Evolutionary conservation across 2,329 filamentous ascomycete species (phyloP), one percentile per base, ranked within the genome.

Genomic region (Fusarium setosum): DNA sequence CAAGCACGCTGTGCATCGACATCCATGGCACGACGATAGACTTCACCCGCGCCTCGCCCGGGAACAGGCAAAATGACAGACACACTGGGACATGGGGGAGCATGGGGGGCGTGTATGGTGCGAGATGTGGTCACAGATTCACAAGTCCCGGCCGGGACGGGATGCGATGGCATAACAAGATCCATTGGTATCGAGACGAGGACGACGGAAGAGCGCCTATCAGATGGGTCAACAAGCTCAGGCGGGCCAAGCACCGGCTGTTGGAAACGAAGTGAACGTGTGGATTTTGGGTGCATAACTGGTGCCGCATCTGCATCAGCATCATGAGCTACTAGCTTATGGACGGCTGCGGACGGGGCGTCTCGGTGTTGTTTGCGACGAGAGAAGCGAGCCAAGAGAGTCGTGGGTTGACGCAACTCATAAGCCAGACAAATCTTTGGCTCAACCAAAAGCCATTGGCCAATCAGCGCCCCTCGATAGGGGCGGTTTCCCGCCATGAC

Each of bases 381-480:
- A 72, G 42, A 47, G 65, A 60, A 56, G 65, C 64, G 42, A 56
- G 41, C 42, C 42, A 47, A 42, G 40, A 53, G 51, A 52, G 42
- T 35, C 29, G 37, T 18, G 38, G 65, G 60, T 68, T 63, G 70
- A 64, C 61, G 62, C 68, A 72, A 70, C 68, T 68, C 64, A 61
- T 66, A 54, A 56, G 54, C 56, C 56, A 56, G 58, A 65, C 65
- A 65, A 59, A 69, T 64, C 49, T 67, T 62, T 63, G 57, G 26
- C 59, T 69, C 51, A 60, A 49, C 54, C 38, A 35, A 47, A 54
- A 59, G 58, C 68, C 68, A 76, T 76, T 76, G 74, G 26, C 74
- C 74, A 76, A 76, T 75, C 72, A 75, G 49, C 62, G 51, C 35
- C 45, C 57, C 47, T 64, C 65, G 73, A 76, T 76, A 76, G 64